Evolutionary conservation across 768 basidiomycete genomes (phyloP), one percentile per base, ranked within the genome.

Genomic region (Phaeotremella skinneri): DNA sequence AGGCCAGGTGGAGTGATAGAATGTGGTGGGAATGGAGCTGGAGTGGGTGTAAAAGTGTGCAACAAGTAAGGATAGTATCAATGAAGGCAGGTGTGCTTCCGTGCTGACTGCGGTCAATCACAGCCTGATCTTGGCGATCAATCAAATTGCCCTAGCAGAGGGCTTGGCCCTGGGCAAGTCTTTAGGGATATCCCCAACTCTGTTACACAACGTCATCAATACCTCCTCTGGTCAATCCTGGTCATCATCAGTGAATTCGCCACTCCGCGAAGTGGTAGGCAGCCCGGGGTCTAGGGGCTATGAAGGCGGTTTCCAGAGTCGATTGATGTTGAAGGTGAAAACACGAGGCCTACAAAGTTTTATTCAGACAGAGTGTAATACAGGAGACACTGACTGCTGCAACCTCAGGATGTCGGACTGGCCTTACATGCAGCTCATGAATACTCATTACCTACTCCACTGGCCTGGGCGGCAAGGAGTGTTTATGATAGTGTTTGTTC

Each of bases 41-140:
- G 72, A 17, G 59, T 73, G 20, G 72, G 69, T 1, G 67, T 69
- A n/a, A 73, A 73, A 50, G 69, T 73, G 14, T 67, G 66, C 58
- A 73, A 73, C 45, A 72, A 72, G 70, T 72, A 37, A 54, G 70
- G 25, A 42, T 29, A 47, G 7, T n/a, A 48, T 54, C 6, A 20
- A 27, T 7, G 1, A 48, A 48, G n/a, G n/a, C n/a, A 16, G 9
- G 45, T n/a, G 31, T 20, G 42, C 50, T 49, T 48, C 49, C 26
- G 29, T 30, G 20, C n/a, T n/a, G n/a, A 45, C 30, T 29, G n/a
- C 13, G 23, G 0, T 16, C 42, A 21, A 14, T 27, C 7, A 13
- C 30, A 73, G 72, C 48, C 43, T 73, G 31, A 66, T 73, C 23
- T 55, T 73, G 20, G 69, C 72, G n/a, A 69, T 70, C 20, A 73